Percentiles rank a stretch among this genome's conserved stretches.
These are phyloP conservation scores for Fusarium verticillioides DNA, from an alignment of 2,329 filamentous ascomycete species.

Conservation along the genomic window DNA sequence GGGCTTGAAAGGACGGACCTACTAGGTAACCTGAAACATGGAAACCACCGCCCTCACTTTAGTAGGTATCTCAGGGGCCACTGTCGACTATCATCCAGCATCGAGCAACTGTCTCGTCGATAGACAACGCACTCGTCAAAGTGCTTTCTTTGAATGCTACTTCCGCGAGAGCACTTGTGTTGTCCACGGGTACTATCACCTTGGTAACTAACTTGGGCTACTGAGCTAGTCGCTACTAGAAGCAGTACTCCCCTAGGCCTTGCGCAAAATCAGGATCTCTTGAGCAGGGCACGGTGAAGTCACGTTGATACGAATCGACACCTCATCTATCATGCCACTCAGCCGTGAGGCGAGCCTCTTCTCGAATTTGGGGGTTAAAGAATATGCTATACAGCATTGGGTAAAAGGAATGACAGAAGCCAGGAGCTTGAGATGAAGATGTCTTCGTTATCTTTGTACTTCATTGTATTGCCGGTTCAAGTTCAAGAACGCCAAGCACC, in stretches of 20 bases:
- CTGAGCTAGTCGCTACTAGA: background rate
- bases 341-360: background rate
- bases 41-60: background rate
- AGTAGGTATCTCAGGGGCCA: background rate
- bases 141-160: background rate
- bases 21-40: background rate
- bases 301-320: background rate
- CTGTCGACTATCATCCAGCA: background rate
- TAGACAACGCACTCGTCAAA: background rate
- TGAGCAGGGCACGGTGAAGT: background rate
- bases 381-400: background rate
- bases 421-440: background rate
- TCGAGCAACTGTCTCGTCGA: background rate
- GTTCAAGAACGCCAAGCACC: constrained; percentile 29
- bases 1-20: background rate
- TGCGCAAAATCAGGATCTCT: background rate
- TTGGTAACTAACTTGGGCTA: background rate
- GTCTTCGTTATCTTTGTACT: constrained; percentile 3
- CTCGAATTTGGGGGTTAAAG: background rate
- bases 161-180: background rate
- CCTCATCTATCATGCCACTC: background rate
- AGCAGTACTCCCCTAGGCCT: background rate
- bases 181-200: background rate
- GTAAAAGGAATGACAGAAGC: background rate
- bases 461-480: constrained; percentile 12